Evolutionary conservation across 2,329 filamentous ascomycete species (phyloP), one percentile per base, ranked within the genome.

Genomic region (Colletotrichum kahawae): DNA sequence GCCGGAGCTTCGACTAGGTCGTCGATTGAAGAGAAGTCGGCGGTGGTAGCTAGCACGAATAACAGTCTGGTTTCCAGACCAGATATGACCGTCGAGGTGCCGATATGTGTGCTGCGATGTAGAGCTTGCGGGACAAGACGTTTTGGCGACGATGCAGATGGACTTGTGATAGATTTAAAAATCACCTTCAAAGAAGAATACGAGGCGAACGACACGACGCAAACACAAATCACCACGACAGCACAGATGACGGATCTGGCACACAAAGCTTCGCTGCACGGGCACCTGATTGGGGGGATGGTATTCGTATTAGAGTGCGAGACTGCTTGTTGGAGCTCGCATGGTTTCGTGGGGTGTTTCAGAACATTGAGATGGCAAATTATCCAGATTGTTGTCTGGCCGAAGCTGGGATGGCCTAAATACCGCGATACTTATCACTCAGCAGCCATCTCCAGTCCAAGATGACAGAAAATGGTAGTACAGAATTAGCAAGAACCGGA

Each of bases 321-420:
- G 33, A 12, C 18, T 38, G 66, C 43, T 14, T 34, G 31, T 70
- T 36, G 38, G 57, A 16, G 57, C 43, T 73, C 31, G 70, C 43
- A 70, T 70, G 59, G 71, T 74, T 74, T 74, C 71, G 59, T 65
- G 48, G 36, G 48, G 48, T 34, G 71, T 74, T 74, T 74, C 29
- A 65, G 54, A 65, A 31, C 21, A 31, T 33, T 36, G 29, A 65
- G 34, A 33, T 36, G 33, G 21, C 18, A 59, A 74, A 36, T 29
- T 48, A 67, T 65, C 36, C 27, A 29, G 48, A 24, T 36, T 29
- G 18, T 24, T 38, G 59, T 69, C 67, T 27, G 63, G 29, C 33
- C 67, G 67, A 64, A 27, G 48, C 71, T 34, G 67, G 67, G 67
- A 54, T 71, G 64, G 4, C 63, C 34, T 5, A 38, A 59, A 24